Evolutionary conservation across 192 early-diverging fungal species (phyloP).

Genomic region (Linnemannia hyalina): DNA sequence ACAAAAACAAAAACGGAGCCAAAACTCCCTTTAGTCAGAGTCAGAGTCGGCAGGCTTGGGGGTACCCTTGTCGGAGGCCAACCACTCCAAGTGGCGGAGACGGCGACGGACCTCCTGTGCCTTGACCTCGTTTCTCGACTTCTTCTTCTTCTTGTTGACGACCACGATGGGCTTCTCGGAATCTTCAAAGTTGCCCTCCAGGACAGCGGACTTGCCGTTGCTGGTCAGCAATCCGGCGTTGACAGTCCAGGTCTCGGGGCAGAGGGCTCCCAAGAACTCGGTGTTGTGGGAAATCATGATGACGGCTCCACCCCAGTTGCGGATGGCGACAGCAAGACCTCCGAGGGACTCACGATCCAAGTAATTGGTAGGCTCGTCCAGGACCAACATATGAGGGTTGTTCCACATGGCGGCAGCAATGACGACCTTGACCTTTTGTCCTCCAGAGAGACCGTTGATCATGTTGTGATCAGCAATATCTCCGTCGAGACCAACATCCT

Average conservation of each 20-base stretch:
- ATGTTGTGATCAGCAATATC: conserved; percentile 63
- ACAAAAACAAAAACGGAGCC: background rate
- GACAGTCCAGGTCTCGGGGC: conserved; percentile 81
- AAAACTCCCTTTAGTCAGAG: conserved; percentile 37
- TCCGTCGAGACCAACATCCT: conserved; percentile 60
- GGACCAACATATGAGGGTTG: conserved; percentile 85
- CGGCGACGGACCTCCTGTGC: conserved; percentile 63
- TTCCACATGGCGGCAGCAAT: conserved; percentile 63
- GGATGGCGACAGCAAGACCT: conserved; percentile 82
- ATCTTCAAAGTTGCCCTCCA: conserved; percentile 57
- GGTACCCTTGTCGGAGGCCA: conserved; percentile 58
- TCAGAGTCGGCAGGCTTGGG: conserved; percentile 49
- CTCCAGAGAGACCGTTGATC: conserved; percentile 80
- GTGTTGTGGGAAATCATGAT: conserved; percentile 87
- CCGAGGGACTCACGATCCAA: conserved; percentile 85
- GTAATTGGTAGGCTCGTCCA: conserved; percentile 79
- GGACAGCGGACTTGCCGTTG: conserved; percentile 59
- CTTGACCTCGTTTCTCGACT: conserved; percentile 68
- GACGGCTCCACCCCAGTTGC: conserved; percentile 80
- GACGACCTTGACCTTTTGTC: conserved; percentile 74
- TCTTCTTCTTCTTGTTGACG: conserved; percentile 70
- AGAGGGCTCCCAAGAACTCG: conserved; percentile 81
- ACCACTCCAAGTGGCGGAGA: conserved; percentile 66
- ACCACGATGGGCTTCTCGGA: conserved; percentile 60
- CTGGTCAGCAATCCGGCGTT: conserved; percentile 67